phyloP scores from a whole-genome alignment of 768 basidiomycete genomes.

The Amanita pallidorosea region DNA sequence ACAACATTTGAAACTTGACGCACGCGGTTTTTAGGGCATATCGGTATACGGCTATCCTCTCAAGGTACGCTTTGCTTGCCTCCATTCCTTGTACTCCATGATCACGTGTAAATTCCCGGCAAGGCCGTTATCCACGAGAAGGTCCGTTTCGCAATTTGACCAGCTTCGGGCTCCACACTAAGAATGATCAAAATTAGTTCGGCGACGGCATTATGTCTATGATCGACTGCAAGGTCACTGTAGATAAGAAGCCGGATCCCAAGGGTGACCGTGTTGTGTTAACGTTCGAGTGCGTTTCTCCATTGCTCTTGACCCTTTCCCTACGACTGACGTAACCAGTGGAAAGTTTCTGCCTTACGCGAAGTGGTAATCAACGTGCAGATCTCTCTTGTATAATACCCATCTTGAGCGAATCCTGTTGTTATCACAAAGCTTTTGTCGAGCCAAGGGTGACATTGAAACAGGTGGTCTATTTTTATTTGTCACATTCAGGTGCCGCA shows the following conservation, averaged over 20 bases:
- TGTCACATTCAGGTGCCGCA: neutral
- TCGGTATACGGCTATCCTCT: constrained; percentile 73
- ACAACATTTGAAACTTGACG: neutral
- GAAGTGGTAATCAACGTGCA: constrained; percentile 25
- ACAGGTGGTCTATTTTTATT: neutral
- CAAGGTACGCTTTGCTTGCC: constrained; percentile 35
- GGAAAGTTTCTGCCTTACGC: constrained; percentile 73
- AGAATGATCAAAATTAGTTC: constrained; percentile 32
- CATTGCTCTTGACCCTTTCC: neutral
- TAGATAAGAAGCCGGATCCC: constrained; percentile 62
- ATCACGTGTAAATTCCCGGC: neutral
- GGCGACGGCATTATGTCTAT: constrained; percentile 87
- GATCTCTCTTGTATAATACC: neutral
- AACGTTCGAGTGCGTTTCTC: constrained; percentile 60
- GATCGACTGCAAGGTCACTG: constrained; percentile 70
- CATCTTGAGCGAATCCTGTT: neutral
- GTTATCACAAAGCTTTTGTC: neutral
- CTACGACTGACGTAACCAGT: constrained; percentile 22
- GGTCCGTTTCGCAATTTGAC: constrained; percentile 18
- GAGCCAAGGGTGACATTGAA: neutral
- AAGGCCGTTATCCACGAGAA: constrained; percentile 73
- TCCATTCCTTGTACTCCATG: neutral
- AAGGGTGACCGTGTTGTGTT: constrained; percentile 73
- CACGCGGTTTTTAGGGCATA: constrained; percentile 33
- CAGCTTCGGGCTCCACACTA: neutral